Conservation (phyloP, 768 basidiomycete species). For the Tulasnella sp. region DNA sequence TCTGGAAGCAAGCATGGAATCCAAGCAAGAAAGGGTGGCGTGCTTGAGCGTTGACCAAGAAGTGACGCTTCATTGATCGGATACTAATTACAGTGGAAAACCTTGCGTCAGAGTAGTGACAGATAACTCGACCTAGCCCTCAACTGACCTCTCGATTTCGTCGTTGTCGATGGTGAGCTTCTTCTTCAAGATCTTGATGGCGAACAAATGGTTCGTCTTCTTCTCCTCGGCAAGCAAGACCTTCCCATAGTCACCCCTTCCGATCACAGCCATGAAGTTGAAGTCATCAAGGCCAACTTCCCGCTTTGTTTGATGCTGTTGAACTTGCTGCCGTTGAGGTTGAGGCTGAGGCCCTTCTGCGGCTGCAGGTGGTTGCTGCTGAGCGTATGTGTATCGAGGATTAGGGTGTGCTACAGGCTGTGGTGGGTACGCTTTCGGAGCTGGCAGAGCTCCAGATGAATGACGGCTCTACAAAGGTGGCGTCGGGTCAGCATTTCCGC, state of each 20-base stretch:
- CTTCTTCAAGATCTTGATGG: constrained; percentile 99
- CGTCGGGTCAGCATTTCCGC: neutral
- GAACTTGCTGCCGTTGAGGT: constrained; percentile 42
- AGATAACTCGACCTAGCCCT: neutral
- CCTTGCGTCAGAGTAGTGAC: neutral
- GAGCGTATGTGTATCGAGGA: constrained; percentile 33
- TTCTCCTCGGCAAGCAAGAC: constrained; percentile 99
- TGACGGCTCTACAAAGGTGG: neutral
- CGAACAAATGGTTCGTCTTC: constrained; percentile 81
- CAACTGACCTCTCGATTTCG: constrained; percentile 91
- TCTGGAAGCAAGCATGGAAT: constrained; percentile 99
- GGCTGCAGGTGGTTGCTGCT: constrained; percentile 27
- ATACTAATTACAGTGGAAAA: constrained; percentile 58
- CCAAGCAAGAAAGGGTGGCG: constrained; percentile 97
- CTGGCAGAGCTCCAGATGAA: constrained; percentile 33
- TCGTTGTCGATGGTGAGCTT: constrained; percentile 99
- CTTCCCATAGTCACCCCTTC: constrained; percentile 99
- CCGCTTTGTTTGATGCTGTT: constrained; percentile 47
- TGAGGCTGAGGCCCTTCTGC: constrained; percentile 41
- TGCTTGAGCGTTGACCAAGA: constrained; percentile 93
- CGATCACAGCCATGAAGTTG: constrained; percentile 97
- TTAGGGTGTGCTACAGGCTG: constrained; percentile 38
- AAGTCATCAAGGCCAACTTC: constrained; percentile 98
- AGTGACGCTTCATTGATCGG: constrained; percentile 98
- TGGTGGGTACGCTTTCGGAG: constrained; percentile 37